Base-by-base conservation (phyloP, 176 grass and related monocot genomes). In the Raddia distichophylla region DNA sequence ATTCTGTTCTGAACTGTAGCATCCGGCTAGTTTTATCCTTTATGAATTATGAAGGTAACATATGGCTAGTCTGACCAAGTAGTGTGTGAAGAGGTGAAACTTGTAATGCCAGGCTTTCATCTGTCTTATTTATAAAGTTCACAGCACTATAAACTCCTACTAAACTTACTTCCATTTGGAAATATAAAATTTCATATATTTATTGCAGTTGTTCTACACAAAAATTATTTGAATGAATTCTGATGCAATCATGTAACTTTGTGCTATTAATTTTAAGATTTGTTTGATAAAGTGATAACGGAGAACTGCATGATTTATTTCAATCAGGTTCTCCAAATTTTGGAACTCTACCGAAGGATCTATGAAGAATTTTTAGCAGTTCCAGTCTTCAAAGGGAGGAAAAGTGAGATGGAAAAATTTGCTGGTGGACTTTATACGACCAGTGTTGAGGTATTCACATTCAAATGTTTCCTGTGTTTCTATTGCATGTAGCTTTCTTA, bases 381-480 rank as follows among this genome's bases (percentile, higher is more conserved):
- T 91, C 95, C 95, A 85, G 92, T 98, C 71, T 84, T 89, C 42
- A 98, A 98, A 78, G 92, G 95, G 48, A 87, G 73, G 75, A 98
- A 98, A 89, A 98, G 90, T 66, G 92, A 98, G 80, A 91, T 98
- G 85, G 95, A 98, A 89, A 94, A 98, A 49, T 98, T 98, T 73
- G 95, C 95, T 47, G 92, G 95, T 68, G 95, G 92, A 52, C 86
- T 94, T 43, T 98, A 94, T 76, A 94, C 95, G 65, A 98, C 95
- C 10, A 98, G 90, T 73, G 95, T 98, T 65, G 95, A 98, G 92
- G 95, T 98, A 90, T 71, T 81, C 19, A 52, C 73, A 86, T 20
- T 32, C 13, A 68, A 59, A 12, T 44, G 17, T 37, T 72, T 73
- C 18, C 6, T 27, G 18, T 32, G 61, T 71, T 63, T 11, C 33